phyloP scores from a whole-genome alignment of 352 stramenopile genomes.

The Phytophthora europaea region DNA sequence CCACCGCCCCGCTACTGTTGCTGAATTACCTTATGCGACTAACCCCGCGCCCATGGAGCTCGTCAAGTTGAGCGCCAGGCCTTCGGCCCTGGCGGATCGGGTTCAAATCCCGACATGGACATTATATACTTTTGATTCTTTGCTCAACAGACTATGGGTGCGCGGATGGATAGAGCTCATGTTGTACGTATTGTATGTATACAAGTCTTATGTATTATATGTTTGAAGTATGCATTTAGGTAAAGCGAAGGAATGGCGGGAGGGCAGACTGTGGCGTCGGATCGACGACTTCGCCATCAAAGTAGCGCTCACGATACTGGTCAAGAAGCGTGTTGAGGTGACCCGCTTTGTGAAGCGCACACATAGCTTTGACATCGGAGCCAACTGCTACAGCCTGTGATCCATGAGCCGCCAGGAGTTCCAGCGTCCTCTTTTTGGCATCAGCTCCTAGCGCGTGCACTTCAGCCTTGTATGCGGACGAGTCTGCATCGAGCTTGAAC shows the following conservation, averaged over 20 bases:
- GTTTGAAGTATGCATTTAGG: background rate
- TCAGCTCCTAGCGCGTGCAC: background rate
- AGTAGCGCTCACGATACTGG: background rate
- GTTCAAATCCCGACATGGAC: background rate
- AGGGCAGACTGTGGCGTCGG: background rate
- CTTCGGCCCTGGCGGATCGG: background rate
- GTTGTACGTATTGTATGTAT: background rate
- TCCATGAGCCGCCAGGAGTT: background rate
- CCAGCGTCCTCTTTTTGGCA: background rate
- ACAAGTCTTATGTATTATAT: background rate
- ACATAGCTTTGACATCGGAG: background rate
- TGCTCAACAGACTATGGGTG: background rate
- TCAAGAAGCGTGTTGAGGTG: background rate
- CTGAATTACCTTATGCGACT: background rate
- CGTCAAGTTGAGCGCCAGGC: background rate
- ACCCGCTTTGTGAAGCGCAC: background rate
- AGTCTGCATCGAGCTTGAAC: background rate
- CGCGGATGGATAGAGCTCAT: background rate
- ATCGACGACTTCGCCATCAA: background rate
- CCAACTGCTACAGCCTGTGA: background rate
- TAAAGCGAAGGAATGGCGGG: background rate
- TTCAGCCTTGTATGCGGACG: background rate
- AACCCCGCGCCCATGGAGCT: background rate
- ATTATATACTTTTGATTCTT: background rate
- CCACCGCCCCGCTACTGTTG: background rate